phyloP scores from a whole-genome alignment of 2,329 filamentous ascomycete species.

The Talaromyces sp. region DNA sequence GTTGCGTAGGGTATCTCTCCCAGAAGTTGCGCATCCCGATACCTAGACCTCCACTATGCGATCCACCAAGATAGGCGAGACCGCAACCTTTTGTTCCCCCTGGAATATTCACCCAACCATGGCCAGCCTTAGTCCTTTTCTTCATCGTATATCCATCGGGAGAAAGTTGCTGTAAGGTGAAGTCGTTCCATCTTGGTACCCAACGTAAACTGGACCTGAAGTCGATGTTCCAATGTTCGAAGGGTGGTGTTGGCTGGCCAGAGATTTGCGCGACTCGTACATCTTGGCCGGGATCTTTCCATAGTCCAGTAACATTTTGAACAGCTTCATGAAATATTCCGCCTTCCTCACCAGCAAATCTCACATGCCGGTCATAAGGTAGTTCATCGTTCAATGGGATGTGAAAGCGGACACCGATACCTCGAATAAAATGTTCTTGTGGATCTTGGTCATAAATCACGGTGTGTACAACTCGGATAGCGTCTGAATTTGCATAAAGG shows the following conservation, averaged over 20 bases:
- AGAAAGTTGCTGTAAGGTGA: conserved; percentile 55
- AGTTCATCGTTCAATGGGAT: conserved; percentile 53
- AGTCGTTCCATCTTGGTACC: conserved; percentile 59
- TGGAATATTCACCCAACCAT: conserved; percentile 57
- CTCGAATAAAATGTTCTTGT: conserved; percentile 51
- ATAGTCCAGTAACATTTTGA: conserved; percentile 57
- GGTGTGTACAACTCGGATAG: conserved; percentile 54
- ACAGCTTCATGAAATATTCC: conserved; percentile 54
- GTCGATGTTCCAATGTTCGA: conserved; percentile 47
- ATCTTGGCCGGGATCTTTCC: conserved; percentile 51
- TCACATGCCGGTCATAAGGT: conserved; percentile 57
- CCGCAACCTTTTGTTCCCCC: conserved; percentile 56
- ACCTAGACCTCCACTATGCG: conserved; percentile 56
- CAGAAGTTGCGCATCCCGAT: conserved; percentile 60
- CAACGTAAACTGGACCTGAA: conserved; percentile 50
- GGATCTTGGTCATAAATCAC: conserved; percentile 54
- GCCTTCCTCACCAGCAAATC: conserved; percentile 54
- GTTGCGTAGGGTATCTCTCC: conserved; percentile 58
- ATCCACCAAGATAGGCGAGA: conserved; percentile 57
- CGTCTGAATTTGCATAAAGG: conserved; percentile 55
- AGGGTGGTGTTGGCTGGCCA: conserved; percentile 44
- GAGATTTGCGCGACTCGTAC: conserved; percentile 52
- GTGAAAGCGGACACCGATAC: conserved; percentile 54
- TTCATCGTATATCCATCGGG: conserved; percentile 59
- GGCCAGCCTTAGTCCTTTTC: conserved; percentile 57